Evolutionary conservation across 2,329 filamentous ascomycete species (phyloP), one percentile per base, ranked within the genome.

Genomic region (Westerdykella aurantiaca): DNA sequence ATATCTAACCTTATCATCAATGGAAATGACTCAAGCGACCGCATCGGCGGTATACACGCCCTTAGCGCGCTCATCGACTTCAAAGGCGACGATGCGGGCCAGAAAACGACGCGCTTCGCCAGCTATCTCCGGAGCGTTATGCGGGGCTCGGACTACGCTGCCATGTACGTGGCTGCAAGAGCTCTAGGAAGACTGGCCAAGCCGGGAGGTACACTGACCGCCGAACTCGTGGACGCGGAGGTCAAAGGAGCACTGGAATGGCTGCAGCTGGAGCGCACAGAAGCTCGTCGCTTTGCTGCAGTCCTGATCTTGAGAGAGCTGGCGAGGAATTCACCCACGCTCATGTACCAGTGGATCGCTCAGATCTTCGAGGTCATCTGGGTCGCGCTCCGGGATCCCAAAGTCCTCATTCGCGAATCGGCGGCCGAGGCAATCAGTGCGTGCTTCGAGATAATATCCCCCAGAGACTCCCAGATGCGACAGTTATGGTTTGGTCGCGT

Each of bases 221-320:
- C 91, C 6, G 91, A 97, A 68, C 75, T 98, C 43, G 93, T 98
- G 45, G 93, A 98, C 63, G 91, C 89, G 43, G 91, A 98, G 69
- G 90, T 97, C 49, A 94, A 96, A 67, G 93, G 89, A 14, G 90
- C 94, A 2, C 76, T 98, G 42, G 93, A 98, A 71, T 97, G 90
- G 87, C 80, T 98, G 45, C 91, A 97, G 64, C 90, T 90, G 39
- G 94, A 97, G 64, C 81, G 91, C 53, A 83, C 95, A 56, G 93
- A 98, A 71, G 91, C 91, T 63, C 80, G 91, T 56, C 81, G 93
- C 56, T 96, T 97, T 64, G 91, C 90, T 46, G 90, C 93, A 14
- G 91, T 95, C 6, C 78, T 98, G 18, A 84, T 95, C 25, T 79
- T 98, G 43, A 82, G 90, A 46, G 93, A 98, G 66, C 77, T 98